Base-by-base conservation (phyloP, 495 filamentous ascomycete genomes). In the Trichocladium uniseriatum region DNA sequence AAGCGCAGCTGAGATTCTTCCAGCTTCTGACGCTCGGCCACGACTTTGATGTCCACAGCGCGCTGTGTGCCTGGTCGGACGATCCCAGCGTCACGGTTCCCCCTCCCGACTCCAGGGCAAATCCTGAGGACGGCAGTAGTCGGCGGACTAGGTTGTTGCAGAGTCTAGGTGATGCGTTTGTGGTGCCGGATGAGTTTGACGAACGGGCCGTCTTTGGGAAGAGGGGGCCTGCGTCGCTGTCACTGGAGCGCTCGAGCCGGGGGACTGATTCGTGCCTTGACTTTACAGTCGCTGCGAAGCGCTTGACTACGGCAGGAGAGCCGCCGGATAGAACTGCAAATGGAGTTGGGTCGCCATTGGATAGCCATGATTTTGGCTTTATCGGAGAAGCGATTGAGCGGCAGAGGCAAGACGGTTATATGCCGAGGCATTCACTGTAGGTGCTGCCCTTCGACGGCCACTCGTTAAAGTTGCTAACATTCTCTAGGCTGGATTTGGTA, bases 51-150 rank as follows among this genome's bases (percentile, higher is more conserved):
- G 41, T 67, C 14, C 50, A 49, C 40, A 40, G 52, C 21, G 52
- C 62, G 37, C 51, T 67, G 29, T 67, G 58, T 38, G 59, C 53
- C 13, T 65, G 56, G 60, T 56, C 50, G 7, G 57, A 59, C 14
- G 36, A 47, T 5, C 20, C 46, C 0, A 41, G 38, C 11, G 22
- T 56, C 16, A 13, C 32, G 10, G 29, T 55, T 0, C 32, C 36
- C 15, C 38, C 50, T 13, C 52, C 51, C 6, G 42, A 63, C 41
- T 20, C 8, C 6, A 34, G 19, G 9, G 39, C 45, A 24, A 31
- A 7, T 13, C 18, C 22, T 5, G 14, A 28, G 20, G 14, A 45
- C 19, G 19, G 11, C 41, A 18, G 15, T 11, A 34, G 49, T 21
- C 43, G 45, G 31, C 45, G 53, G 16, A 13, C 24, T 9, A 45